A percentile compares a stretch with the other conserved stretches of the same genome.
phyloP scores from a whole-genome alignment of 2,329 filamentous ascomycete genomes.

The Ophiocordyceps camponoti-rufipedis region DNA sequence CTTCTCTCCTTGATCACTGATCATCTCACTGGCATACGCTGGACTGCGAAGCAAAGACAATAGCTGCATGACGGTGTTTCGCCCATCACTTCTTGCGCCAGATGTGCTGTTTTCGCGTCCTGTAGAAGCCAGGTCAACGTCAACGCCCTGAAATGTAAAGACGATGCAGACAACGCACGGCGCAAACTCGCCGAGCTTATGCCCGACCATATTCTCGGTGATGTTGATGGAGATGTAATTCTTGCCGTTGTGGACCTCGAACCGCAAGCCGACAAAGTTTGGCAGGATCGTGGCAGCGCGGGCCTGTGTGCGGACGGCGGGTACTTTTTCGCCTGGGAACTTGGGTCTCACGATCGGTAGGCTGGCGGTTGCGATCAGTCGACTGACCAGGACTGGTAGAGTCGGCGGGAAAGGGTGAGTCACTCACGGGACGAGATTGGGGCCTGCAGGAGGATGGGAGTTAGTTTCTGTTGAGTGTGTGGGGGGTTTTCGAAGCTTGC shows the following conservation, averaged over 20 bases:
- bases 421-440: constrained; percentile 34
- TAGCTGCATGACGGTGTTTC: not conserved
- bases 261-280: constrained; percentile 77
- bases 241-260: constrained; percentile 87
- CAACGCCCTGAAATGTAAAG: too few relatives aligned
- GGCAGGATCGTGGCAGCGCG: constrained; percentile 79
- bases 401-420: not conserved
- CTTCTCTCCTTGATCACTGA: not conserved
- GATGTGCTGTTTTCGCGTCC: constrained; percentile 40
- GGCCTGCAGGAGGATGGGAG: constrained; percentile 15
- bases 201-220: constrained; percentile 91
- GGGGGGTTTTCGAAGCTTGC: constrained; percentile 24
- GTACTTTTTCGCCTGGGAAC: constrained; percentile 40
- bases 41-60: not conserved
- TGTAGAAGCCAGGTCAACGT: constrained; percentile 8
- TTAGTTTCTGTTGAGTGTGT: not conserved
- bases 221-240: constrained; percentile 65
- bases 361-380: constrained; percentile 13
- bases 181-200: constrained; percentile 86
- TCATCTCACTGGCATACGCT: constrained; percentile 1
- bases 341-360: constrained; percentile 45
- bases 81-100: constrained; percentile 24
- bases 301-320: constrained; percentile 71
- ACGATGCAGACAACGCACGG: constrained; percentile 37
- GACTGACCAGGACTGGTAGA: not conserved